A percentile compares a stretch with the other conserved stretches of the same genome.
Evolutionary conservation across 1,139 yeast genomes (phyloP).

Genomic region (Yamadazyma friedrichii): DNA sequence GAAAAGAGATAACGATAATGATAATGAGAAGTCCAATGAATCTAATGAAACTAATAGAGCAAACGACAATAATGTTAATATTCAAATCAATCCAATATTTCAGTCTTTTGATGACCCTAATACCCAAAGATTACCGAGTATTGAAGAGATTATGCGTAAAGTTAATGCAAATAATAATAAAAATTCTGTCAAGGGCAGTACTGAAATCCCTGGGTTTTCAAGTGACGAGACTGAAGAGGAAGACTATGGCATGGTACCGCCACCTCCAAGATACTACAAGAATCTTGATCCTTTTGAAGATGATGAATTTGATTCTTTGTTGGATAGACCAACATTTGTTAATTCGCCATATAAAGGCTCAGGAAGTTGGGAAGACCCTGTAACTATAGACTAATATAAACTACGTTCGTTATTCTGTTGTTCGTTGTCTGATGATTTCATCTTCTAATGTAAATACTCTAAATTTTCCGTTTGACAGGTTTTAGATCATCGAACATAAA

Average conservation of each 20-base stretch:
- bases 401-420: no score
- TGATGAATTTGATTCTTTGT: background rate
- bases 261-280: background rate
- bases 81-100: background rate
- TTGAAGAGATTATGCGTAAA: no score
- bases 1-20: background rate
- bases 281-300: conserved; percentile 2
- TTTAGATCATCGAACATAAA: background rate
- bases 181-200: background rate
- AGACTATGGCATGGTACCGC: conserved; percentile 1
- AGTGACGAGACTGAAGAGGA: conserved; percentile 15
- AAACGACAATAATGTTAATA: conserved; percentile 4
- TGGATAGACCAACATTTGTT: background rate
- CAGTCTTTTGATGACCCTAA: no score
- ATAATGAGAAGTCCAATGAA: background rate
- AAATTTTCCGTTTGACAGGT: background rate
- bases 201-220: conserved; percentile 2
- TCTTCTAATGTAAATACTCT: no score
- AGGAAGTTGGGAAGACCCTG: conserved; percentile 44
- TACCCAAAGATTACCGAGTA: no score
- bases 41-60: background rate
- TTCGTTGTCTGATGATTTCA: no score
- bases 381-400: conserved; percentile 13
- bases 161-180: no score
- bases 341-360: conserved; percentile 16